Conservation (phyloP, 2,329 filamentous ascomycete species). For the Cladosporium colombiae region DNA sequence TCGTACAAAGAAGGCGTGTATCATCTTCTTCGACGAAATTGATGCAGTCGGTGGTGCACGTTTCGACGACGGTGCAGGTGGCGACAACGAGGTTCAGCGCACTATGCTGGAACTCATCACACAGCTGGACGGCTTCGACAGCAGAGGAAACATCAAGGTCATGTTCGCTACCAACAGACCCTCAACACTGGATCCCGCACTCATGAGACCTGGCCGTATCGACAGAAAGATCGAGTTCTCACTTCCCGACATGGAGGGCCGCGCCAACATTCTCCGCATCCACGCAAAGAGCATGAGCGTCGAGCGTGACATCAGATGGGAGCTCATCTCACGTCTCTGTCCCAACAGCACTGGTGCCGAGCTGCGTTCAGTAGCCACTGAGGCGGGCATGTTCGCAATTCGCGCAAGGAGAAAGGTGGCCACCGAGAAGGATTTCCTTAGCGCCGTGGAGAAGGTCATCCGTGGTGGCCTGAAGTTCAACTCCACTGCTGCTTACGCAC, state of each 20-base stretch:
- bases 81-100: constrained; percentile 95
- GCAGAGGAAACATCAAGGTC: constrained; percentile 97
- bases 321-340: constrained; percentile 94
- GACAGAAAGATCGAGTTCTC: constrained; percentile 99
- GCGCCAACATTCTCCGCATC: constrained; percentile 95
- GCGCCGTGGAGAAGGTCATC: constrained; percentile 98
- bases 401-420: constrained; percentile 93
- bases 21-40: constrained; percentile 99
- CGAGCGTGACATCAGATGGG: constrained; percentile 97
- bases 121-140: constrained; percentile 94
- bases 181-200: constrained; percentile 90
- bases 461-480: constrained; percentile 99
- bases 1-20: constrained; percentile 98
- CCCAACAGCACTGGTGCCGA: constrained; percentile 97
- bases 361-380: constrained; percentile 92
- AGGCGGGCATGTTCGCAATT: constrained; percentile 98
- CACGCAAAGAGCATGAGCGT: constrained; percentile 99
- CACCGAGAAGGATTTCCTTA: constrained; percentile 97
- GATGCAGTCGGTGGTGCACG: constrained; percentile 93
- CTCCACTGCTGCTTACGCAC: constrained; percentile 95
- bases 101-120: constrained; percentile 98
- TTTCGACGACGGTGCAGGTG: constrained; percentile 94
- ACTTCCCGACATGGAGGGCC: constrained; percentile 91
- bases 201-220: constrained; percentile 96
- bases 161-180: constrained; percentile 99